Evolutionary conservation across 495 filamentous ascomycete genomes (phyloP), one percentile per base, ranked within the genome.

Genomic region (Aspergillus avenaceus): DNA sequence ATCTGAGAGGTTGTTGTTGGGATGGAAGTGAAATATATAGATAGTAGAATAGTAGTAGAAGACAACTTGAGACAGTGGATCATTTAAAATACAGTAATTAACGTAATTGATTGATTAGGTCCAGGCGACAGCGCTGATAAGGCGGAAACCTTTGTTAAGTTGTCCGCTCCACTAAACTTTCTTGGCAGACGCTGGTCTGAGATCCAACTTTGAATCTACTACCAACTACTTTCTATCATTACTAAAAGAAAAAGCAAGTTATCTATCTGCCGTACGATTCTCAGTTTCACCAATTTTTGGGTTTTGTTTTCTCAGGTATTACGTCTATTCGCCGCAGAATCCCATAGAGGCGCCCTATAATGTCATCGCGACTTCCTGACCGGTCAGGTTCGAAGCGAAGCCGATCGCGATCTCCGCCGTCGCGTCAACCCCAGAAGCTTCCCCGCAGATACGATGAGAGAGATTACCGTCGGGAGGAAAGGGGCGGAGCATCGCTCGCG

Each of bases 331-430:
- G n/a, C n/a, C n/a, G n/a, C n/a, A n/a, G n/a, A n/a, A n/a, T n/a
- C n/a, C n/a, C 11, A 38, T 38, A 38, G 14, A 38, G 5, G 16
- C 11, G 4, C 21, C 12, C 9, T 13, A 38, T 9, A 24, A 75
- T 73, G 69, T 69, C 69, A 14, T 54, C 61, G 34, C 62, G 65
- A 46, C 47, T 61, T 3, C 57, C 66, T 5, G 67, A 70, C 45
- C 53, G 65, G 26, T 34, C 69, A 41, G 58, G 61, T 34, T 26
- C 62, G 12, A 70, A 67, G 52, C 62, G 71, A 48, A 65, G 57
- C 56, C 62, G 74, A 37, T 77, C 74, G 45, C 67, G 66, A 40
- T 76, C 74, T 8, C 73, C 73, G 23, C 63, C 63, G 18, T 65
- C 67, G 59, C 67, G 69, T 40, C 68, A 70, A 47, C 59, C 63